A percentile compares a stretch with the other conserved stretches of the same genome.
Conservation (phyloP, 2,329 filamentous ascomycete genomes). For the Cladosporium sp. region DNA sequence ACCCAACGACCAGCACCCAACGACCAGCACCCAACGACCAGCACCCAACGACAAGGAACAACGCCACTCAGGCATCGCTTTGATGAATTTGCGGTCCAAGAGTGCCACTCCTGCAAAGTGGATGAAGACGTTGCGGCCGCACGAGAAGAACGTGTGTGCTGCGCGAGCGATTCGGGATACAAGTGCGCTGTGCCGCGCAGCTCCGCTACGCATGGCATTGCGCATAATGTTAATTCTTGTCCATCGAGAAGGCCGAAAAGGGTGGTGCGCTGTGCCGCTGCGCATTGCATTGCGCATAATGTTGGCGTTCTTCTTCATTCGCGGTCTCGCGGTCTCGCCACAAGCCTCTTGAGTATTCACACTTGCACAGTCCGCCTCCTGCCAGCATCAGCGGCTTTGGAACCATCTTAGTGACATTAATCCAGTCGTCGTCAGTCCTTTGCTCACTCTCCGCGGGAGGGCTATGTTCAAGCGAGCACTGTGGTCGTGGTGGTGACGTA, state of each 20-base stretch:
- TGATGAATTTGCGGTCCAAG: slow-evolving; percentile 10
- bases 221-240: not conserved
- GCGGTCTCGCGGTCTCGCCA: not conserved
- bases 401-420: not conserved
- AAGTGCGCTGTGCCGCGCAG: no score
- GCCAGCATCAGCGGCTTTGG: not conserved
- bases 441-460: not conserved
- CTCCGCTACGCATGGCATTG: not conserved
- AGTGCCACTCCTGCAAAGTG: slow-evolving; percentile 22
- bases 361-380: not conserved
- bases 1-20: no score
- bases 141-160: slow-evolving; percentile 22
- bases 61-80: no score
- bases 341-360: not conserved
- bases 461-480: not conserved
- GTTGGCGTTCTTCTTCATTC: no score
- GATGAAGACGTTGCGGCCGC: slow-evolving; percentile 24
- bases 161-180: no score
- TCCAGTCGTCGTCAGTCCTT: not conserved
- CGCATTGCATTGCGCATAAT: no score
- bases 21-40: no score
- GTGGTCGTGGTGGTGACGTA: not conserved
- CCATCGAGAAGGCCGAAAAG: not conserved
- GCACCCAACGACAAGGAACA: no score
- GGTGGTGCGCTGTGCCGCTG: not conserved